Conservation (phyloP, 208 protist species). For the Leishmania mexicana region DNA sequence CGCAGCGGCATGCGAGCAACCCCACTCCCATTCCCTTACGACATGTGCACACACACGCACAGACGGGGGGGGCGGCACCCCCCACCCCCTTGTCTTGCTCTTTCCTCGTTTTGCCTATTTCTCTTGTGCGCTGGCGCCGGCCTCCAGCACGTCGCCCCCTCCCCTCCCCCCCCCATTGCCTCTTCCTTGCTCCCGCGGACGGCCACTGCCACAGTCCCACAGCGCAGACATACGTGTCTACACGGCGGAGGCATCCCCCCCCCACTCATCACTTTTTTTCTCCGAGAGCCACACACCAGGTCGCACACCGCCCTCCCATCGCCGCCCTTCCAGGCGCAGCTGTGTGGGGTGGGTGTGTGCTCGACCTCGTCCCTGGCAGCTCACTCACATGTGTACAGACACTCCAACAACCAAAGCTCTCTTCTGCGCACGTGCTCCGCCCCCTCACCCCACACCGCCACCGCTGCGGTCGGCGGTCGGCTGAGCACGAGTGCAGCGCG, state of each 20-base stretch:
- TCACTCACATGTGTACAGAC: background rate
- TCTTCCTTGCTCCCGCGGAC: background rate
- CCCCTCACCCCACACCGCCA: background rate
- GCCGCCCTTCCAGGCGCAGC: background rate
- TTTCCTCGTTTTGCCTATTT: background rate
- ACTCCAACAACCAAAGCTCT: background rate
- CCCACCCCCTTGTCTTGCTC: background rate
- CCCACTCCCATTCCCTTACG: background rate
- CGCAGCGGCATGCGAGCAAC: background rate
- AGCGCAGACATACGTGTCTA: background rate
- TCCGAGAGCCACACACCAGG: background rate
- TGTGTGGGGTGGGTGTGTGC: background rate
- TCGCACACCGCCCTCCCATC: background rate
- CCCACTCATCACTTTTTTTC: background rate
- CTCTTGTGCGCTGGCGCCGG: background rate
- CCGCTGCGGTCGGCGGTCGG: background rate
- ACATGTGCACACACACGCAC: conserved; percentile 5
- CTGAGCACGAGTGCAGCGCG: background rate
- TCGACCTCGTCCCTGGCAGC: background rate
- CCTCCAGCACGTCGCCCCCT: background rate
- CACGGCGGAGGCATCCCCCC: background rate
- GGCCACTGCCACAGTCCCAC: background rate
- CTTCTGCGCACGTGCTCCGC: background rate
- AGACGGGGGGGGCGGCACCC: background rate
- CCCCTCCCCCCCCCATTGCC: background rate